Base-by-base conservation (phyloP, 1,139 yeast species). In the Petasospora fabianii region DNA sequence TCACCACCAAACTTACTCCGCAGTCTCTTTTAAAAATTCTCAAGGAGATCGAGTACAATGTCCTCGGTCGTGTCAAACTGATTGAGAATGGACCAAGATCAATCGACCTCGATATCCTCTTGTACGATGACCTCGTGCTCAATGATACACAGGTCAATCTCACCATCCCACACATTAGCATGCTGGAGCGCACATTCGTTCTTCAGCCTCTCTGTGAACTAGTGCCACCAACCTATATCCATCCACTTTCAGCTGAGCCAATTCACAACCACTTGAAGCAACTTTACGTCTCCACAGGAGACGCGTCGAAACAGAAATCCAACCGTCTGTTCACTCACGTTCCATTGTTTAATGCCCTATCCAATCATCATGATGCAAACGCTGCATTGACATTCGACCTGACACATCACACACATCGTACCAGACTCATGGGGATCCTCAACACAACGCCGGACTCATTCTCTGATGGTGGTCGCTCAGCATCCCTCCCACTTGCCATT, bases 361-460 rank as follows among this genome's bases (percentile, higher is more conserved):
- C 35, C 27, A 18, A 41, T 4, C 38, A 46, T 4, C 44, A 52
- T 4, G n/a, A n/a, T n/a, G 30, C 37, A 0, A 42, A 50, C 1
- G 61, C 59, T 36, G 61, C 63, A 14, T 48, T 75, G 24, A 55
- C 58, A 35, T 74, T 73, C 50, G 77, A 73, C 32, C 27, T 53
- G 15, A 8, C 38, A 13, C 51, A 60, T 30, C 51, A 62, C 31
- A 59, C 62, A 15, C 62, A 68, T 15, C 58, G 61, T 14, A 78
- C 85, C 0, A 56, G 65, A 32, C 61, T 88, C 36, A 92, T 92
- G 98, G 95, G 90, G 1, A 81, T 92, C 34, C 61, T 92, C 43
- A 92, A 92, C 55, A 73, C 84, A 16, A 92, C 98, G 0, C 97
- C 97, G 0, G 97, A 94, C 58, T 88, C 97, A 0, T 92, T 92